Evolutionary conservation across 768 basidiomycete species (phyloP), one percentile per base, ranked within the genome.

Genomic region (Hericium rajendrae): DNA sequence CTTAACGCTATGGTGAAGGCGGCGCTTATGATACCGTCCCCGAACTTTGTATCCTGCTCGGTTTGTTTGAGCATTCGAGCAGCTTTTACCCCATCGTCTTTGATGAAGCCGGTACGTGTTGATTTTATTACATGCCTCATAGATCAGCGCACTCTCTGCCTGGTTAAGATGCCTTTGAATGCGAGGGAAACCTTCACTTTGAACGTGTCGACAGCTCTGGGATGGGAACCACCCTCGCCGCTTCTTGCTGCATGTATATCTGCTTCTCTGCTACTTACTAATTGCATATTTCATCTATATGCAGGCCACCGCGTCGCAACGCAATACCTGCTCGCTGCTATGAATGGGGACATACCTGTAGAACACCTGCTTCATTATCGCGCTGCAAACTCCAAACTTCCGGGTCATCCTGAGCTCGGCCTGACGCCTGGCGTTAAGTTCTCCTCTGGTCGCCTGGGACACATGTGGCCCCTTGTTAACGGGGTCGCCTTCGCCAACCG

Each of bases 391-490:
- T 86, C 89, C 38, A 86, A 87, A 65, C 84, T 94, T 38, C 91
- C 91, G 2, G 91, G 91, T 13, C 91, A 94, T 66, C 91, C 91
- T 13, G 91, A 93, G 71, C 77, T 93, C 6, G 91, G 91, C 22
- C 76, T 93, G 58, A 93, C 91, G 0, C 91, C 91, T n/a, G 91
- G 91, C 28, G 82, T 94, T 72, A 91, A 91, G 71, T 94, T 94
- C 73, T 92, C 91, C 2, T 93, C 91, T 1, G 91, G 91, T n/a
- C 86, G 91, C 67, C 80, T 94, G 18, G 91, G 91, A 1, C 91
- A 94, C 71, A 83, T 92, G 79, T 94, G 91, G 91, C 85, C 91
- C 0, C 70, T 88, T 60, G 86, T 93, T 54, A 93, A 93, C 67
- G 91, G 91, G 64, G 77, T 94, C 51, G 84, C 91, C 6, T 69